Conservation (phyloP, 257 asterid species). For the Solanum arcanum region DNA sequence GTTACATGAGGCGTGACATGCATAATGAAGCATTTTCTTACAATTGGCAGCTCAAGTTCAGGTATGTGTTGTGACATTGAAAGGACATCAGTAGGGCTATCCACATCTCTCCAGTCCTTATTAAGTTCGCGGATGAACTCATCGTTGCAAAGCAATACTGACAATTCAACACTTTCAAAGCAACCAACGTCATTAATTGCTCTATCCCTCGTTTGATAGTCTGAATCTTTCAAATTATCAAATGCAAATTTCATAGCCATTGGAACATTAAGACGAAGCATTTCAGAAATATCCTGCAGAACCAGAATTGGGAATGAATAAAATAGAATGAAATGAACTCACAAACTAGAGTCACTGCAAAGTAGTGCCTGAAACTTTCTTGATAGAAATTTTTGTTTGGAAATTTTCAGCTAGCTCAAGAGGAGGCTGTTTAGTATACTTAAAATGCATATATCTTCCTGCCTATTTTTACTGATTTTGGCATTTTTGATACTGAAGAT, state of each 20-base stretch:
- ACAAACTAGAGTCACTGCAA: not conserved
- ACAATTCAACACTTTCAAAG: conserved; percentile 75
- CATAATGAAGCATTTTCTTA: conserved; percentile 24
- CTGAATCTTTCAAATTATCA: conserved; percentile 45
- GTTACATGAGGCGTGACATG: not conserved
- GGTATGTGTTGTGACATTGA: conserved; percentile 98
- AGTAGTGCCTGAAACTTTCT: not conserved
- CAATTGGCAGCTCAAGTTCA: conserved; percentile 75
- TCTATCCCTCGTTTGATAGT: conserved; percentile 56
- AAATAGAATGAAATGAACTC: not conserved
- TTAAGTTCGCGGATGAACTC: conserved; percentile 72
- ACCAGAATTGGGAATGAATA: not conserved
- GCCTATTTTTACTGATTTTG: not conserved
- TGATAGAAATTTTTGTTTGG: not conserved
- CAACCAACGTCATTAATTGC: conserved; percentile 53
- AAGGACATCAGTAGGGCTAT: conserved; percentile 89
- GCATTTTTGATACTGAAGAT: not conserved
- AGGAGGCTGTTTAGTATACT: not conserved
- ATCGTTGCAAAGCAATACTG: conserved; percentile 88
- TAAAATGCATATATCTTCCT: not conserved
- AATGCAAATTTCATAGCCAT: conserved; percentile 85
- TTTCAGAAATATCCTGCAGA: conserved; percentile 68
- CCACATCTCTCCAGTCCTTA: conserved; percentile 95
- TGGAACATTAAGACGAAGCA: conserved; percentile 90
- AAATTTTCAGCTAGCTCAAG: not conserved